These are phyloP conservation scores for Leptographium lundbergii DNA, from an alignment of 2,329 filamentous ascomycete species.

Conservation along the genomic window DNA sequence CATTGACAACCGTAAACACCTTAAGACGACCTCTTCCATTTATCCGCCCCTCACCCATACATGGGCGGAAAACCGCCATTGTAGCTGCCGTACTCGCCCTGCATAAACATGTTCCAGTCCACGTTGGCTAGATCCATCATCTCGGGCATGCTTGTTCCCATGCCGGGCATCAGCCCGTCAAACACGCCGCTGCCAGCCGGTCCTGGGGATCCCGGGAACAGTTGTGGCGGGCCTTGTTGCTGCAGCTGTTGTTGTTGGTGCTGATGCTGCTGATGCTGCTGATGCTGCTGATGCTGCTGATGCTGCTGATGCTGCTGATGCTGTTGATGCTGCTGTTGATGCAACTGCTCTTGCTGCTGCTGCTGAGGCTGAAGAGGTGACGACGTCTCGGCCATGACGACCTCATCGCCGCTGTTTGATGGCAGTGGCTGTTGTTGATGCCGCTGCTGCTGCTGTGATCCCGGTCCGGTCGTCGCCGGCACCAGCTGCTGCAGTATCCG, in stretches of 20 bases:
- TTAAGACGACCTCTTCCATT: too few relatives aligned
- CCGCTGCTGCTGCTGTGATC: too few relatives aligned
- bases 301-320: conserved; percentile 26
- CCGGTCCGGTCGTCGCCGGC: conserved; percentile 9
- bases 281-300: conserved; percentile 9
- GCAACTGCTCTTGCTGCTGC: too few relatives aligned
- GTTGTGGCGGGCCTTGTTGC: neutral
- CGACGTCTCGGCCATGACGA: conserved; percentile 8
- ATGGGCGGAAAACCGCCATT: conserved; percentile 7
- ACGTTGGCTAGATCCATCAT: conserved; percentile 23
- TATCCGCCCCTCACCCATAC: conserved; percentile 6
- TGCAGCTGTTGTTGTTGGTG: conserved; percentile 17
- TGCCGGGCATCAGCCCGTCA: conserved; percentile 1
- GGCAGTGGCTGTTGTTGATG: neutral
- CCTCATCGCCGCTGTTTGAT: neutral
- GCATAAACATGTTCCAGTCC: conserved; percentile 37
- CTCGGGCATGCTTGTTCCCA: conserved; percentile 10
- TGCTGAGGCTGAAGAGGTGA: conserved; percentile 18
- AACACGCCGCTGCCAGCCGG: neutral
- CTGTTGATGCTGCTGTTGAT: conserved; percentile 22
- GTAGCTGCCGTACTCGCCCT: conserved; percentile 19
- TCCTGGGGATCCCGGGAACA: neutral
- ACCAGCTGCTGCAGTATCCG: conserved; percentile 31
- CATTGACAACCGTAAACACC: too few relatives aligned
- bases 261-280: conserved; percentile 12